Conservation (phyloP, 352 stramenopile genomes). For the Pythium dissotocum region DNA sequence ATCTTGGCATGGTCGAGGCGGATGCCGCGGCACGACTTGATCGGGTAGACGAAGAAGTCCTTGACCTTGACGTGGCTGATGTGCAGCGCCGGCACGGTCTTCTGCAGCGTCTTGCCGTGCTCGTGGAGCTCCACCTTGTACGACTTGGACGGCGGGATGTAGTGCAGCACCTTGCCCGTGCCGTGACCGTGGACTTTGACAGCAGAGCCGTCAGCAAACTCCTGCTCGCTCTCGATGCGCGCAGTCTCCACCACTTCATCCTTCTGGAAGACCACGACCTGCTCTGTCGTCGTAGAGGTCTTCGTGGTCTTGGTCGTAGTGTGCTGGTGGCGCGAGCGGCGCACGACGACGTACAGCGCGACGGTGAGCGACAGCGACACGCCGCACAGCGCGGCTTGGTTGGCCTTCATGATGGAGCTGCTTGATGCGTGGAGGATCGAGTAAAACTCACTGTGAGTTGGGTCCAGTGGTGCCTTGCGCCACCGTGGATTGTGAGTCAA, state of each 20-base stretch:
- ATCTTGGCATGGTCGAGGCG: constrained; percentile 44
- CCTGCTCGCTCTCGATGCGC: constrained; percentile 21
- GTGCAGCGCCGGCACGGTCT: constrained; percentile 22
- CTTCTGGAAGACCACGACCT: constrained; percentile 4
- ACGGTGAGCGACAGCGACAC: constrained; percentile 27
- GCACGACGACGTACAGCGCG: constrained; percentile 22
- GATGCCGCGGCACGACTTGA: constrained; percentile 84
- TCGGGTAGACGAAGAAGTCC: constrained; percentile 75
- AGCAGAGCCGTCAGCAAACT: constrained; percentile 21
- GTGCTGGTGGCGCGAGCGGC: constrained; percentile 11
- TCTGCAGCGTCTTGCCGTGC: constrained; percentile 30
- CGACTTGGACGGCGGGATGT: constrained; percentile 82
- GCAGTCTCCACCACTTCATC: constrained; percentile 18
- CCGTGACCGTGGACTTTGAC: constrained; percentile 25
- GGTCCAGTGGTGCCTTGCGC: background rate
- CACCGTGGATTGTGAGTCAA: background rate
- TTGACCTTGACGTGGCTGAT: constrained; percentile 27
- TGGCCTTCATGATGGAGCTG: constrained; percentile 13
- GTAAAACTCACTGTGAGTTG: background rate
- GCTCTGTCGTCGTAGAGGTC: background rate
- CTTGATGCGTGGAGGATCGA: background rate
- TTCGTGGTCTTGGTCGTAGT: constrained; percentile 7
- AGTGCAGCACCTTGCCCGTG: constrained; percentile 37
- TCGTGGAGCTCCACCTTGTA: constrained; percentile 58
- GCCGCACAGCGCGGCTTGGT: constrained; percentile 10